Evolutionary conservation across 202 grass and related monocot species (phyloP), one percentile per base, ranked within the genome.

Genomic region (Elaeis oleifera): DNA sequence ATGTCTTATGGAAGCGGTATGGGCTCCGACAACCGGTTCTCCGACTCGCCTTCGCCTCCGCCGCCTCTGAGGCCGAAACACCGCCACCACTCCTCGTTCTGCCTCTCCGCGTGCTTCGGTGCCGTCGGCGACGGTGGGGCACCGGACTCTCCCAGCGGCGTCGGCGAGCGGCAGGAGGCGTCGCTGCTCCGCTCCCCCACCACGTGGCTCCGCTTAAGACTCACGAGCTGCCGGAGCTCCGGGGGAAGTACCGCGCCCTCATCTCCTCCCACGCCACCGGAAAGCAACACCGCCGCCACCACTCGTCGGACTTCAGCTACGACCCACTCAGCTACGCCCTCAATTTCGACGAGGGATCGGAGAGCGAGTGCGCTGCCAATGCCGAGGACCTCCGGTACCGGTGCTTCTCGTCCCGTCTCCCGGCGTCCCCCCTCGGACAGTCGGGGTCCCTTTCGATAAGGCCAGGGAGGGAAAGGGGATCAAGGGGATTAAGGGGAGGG

Each of bases 301-400:
- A 23, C 59, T 54, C 58, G 26, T 7, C n/a, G 7, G 70, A 53
- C 23, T 54, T 73, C 28, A 55, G 19, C 51, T 73, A 73, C 27
- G 70, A 73, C 13, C 59, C 59, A 24, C 50, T 63, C 25, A 63
- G 70, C 59, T 73, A 73, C 51, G 70, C 70, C 6, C 70, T 54
- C 49, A 73, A 73, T 50, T 63, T 73, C 59, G 70, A 68, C 25
- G 65, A 68, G n/a, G 65, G 65, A 5, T 54, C 18, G 16, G 18
- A 68, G 2, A 11, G 21, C 25, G 69, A 31, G 14, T 32, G 7
- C 28, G 14, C 15, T 56, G 49, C 6, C 57, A 49, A 18, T 22
- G 36, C n/a, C 4, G 56, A 28, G 28, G 14, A 54, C 6, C 50
- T 5, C 5, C 59, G 59, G 19, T 18, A n/a, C 29, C 58, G 27